Conservation (phyloP, 495 filamentous ascomycete species). For the Immersiella caudata region DNA sequence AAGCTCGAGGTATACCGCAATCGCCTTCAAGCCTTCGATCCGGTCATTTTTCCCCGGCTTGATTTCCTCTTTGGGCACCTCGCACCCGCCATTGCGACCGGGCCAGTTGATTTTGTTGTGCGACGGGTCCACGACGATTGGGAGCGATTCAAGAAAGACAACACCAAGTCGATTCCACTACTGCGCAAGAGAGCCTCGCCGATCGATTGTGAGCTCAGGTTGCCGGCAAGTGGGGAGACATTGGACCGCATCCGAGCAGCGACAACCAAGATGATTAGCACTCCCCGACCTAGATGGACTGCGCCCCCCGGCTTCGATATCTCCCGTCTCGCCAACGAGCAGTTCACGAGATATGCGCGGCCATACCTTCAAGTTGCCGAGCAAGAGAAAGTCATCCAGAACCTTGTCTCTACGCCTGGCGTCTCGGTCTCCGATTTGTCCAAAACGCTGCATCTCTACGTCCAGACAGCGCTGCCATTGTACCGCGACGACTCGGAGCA, state of each 20-base stretch:
- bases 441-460: conserved; percentile 36
- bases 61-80: conserved; percentile 28
- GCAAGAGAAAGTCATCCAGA: not conserved
- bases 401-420: not conserved
- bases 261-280: not conserved
- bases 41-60: not conserved
- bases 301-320: conserved; percentile 13
- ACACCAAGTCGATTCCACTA: conserved; percentile 39
- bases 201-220: conserved; percentile 39
- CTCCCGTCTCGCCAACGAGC: conserved; percentile 15
- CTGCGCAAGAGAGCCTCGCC: conserved; percentile 43
- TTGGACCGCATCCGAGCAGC: conserved; percentile 6
- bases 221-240: conserved; percentile 47
- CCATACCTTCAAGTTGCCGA: conserved; percentile 15
- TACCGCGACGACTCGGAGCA: conserved; percentile 53
- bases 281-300: not conserved
- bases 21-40: not conserved
- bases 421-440: conserved; percentile 31
- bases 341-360: conserved; percentile 19
- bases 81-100: conserved; percentile 23
- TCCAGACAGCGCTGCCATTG: conserved; percentile 37
- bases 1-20: conserved; percentile 55
- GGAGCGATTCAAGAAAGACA: conserved; percentile 32
- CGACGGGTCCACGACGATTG: conserved; percentile 30
- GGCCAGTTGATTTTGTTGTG: conserved; percentile 24